Percentiles rank a stretch among this genome's conserved stretches.
Evolutionary conservation across 1,284 basidiomycete species (phyloP).

Genomic region (Golubevia pallescens): DNA sequence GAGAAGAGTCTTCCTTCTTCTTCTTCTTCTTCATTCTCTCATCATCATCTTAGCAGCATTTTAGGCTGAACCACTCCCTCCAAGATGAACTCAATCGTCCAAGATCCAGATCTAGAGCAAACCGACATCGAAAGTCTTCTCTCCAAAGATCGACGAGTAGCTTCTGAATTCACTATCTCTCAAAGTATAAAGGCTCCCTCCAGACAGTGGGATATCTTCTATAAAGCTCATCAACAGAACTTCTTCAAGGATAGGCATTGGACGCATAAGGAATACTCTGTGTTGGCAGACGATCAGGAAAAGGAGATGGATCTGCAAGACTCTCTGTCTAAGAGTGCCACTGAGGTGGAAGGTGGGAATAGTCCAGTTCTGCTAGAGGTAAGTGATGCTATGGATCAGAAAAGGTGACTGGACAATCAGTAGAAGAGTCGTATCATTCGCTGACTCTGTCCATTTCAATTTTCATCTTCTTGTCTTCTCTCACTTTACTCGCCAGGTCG

Average conservation of each 20-base stretch:
- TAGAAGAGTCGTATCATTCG: too few species aligned
- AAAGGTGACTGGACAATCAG: too few species aligned
- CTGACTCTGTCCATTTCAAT: too few species aligned
- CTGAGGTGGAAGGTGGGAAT: background rate
- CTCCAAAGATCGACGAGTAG: background rate
- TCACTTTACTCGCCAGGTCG: conserved; percentile 19
- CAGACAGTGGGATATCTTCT: background rate
- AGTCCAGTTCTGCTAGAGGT: conserved; percentile 44
- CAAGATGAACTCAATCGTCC: background rate
- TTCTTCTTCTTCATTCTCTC: too few species aligned
- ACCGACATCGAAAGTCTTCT: background rate
- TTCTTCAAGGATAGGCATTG: conserved; percentile 66
- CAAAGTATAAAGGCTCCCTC: background rate
- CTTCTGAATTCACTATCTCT: background rate
- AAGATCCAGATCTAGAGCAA: background rate
- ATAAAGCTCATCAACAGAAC: background rate
- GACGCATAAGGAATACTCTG: conserved; percentile 59
- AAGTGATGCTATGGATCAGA: too few species aligned
- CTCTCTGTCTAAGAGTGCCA: background rate
- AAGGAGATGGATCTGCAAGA: conserved; percentile 6
- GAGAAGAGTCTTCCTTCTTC: too few species aligned
- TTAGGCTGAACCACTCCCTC: too few species aligned
- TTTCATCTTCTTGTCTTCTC: too few species aligned
- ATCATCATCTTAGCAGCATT: too few species aligned
- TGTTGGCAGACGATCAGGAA: conserved; percentile 18